Conservation (phyloP, 2,329 filamentous ascomycete genomes). For the Acrodontium crateriforme region DNA sequence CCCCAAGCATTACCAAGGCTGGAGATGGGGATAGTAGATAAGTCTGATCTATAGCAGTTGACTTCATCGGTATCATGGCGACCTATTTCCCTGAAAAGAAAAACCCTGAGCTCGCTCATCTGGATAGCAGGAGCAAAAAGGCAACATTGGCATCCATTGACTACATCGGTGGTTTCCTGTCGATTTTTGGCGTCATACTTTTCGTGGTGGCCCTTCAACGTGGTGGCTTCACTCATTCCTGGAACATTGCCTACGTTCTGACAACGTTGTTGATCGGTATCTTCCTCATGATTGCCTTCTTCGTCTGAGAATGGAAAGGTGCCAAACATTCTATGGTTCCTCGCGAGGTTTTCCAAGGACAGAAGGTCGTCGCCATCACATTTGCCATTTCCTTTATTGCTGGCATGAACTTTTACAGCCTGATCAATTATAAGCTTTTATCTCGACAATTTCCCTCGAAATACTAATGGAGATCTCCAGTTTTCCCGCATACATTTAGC, state of each 20-base stretch:
- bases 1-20: no score
- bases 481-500: no score
- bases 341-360: slow-evolving; percentile 16
- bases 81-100: slow-evolving; percentile 45
- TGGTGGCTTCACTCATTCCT: slow-evolving; percentile 27
- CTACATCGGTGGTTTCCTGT: slow-evolving; percentile 37
- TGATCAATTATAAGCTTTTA: no score
- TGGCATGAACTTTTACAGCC: slow-evolving; percentile 24
- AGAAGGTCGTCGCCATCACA: slow-evolving; percentile 20
- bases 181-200: slow-evolving; percentile 35
- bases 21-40: slow-evolving; percentile 36
- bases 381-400: slow-evolving; percentile 24
- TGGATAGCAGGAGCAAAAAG: slow-evolving; percentile 25
- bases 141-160: slow-evolving; percentile 35
- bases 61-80: slow-evolving; percentile 18
- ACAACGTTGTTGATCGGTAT: slow-evolving; percentile 23
- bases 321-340: slow-evolving; percentile 28
- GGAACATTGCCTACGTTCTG: slow-evolving; percentile 25
- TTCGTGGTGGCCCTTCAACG: slow-evolving; percentile 28
- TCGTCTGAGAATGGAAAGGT: slow-evolving; percentile 26
- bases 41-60: slow-evolving; percentile 13
- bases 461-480: no score
- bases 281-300: slow-evolving; percentile 20
- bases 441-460: no score
- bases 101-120: slow-evolving; percentile 30